Evolutionary conservation across 305 asterid genomes (phyloP), one percentile per base, ranked within the genome.

Genomic region (Solanum hybrid): DNA sequence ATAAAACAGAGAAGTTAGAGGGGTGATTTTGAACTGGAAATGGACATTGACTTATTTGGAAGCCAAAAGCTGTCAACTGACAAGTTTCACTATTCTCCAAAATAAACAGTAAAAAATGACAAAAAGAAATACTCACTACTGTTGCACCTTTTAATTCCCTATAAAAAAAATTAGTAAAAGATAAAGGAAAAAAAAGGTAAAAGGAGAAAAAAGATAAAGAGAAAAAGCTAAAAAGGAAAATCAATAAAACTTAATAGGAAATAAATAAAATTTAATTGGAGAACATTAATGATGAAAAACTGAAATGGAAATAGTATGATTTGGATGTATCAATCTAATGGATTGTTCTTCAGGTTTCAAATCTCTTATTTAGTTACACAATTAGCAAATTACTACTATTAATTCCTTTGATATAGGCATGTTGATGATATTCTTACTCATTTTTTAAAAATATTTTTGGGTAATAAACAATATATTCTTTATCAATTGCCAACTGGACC

Each of bases 41-140:
- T 19, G 87, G 87, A 17, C 87, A 85, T 85, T 85, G 87, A 85
- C 87, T 84, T 56, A 85, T 56, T 85, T 51, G 45, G 87, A 31
- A 11, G 31, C 75, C 42, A 31, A 31, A 84, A 26, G 87, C 87
- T 84, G 87, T 71, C 87, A 85, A 71, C 87, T 85, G 87, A 51
- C 76, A 56, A 56, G 42, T 26, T 29, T 31, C 76, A 15, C 87
- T 85, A 11, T 56, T 85, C 42, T 85, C 45, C 76, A 85, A 85
- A 85, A 85, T 85, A 85, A 56, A 85, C 87, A 85, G 75, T 85
- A 85, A 85, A 84, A 19, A 51, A 85, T 56, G 75, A 36, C 31
- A 31, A 84, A 84, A 84, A 84, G 73, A 84, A 31, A 84, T 29
- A 51, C 37, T 27, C 38, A 29, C 10, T 15, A 42, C 38, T 82